These are phyloP conservation scores for Microdochium bolleyi DNA, from an alignment of 2,329 filamentous ascomycete species.

Conservation along the genomic window DNA sequence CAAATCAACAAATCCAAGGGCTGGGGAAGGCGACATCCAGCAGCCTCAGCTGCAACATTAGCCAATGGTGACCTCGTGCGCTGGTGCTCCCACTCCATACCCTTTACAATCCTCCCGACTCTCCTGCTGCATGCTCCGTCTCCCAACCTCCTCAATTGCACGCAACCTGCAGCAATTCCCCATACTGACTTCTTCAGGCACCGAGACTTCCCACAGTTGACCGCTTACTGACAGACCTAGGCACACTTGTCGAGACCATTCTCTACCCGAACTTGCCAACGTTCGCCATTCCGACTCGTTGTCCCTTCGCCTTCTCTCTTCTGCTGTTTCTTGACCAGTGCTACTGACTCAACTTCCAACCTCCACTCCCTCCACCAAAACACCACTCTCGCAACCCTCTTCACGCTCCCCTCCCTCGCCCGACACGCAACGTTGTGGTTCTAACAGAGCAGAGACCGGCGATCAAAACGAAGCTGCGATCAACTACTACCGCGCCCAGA, in stretches of 20 bases:
- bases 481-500: background rate
- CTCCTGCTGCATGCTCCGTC: background rate
- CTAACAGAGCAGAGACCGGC: background rate
- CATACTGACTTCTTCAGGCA: background rate
- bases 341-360: background rate
- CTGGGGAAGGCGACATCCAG: no score
- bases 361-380: background rate
- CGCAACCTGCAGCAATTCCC: background rate
- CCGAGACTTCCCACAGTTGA: background rate
- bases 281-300: background rate
- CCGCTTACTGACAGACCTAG: background rate
- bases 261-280: background rate
- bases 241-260: background rate
- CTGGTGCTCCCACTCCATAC: no score
- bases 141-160: background rate
- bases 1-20: no score
- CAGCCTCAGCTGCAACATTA: no score
- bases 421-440: background rate
- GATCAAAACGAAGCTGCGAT: background rate
- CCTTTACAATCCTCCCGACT: background rate
- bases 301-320: background rate
- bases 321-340: background rate
- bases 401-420: background rate
- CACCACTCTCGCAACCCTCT: background rate
- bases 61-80: no score